These are phyloP conservation scores for Blastobotrys aristatus DNA, from an alignment of 1,139 yeast genomes.

Conservation along the genomic window DNA sequence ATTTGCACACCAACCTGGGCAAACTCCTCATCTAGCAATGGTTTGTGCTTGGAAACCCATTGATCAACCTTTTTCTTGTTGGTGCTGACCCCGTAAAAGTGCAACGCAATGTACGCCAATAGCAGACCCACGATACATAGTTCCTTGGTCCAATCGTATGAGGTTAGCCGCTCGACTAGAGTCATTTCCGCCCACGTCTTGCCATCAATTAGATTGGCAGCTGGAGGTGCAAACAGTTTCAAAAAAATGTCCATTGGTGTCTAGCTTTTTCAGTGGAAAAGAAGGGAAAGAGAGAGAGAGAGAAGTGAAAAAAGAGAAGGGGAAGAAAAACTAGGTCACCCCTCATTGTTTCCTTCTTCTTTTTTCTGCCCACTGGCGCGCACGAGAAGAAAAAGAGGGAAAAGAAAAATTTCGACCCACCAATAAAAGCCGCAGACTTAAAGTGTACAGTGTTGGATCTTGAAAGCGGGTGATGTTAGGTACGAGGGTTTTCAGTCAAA, in stretches of 20 bases:
- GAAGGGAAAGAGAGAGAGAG: background rate
- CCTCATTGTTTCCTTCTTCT: too few species aligned
- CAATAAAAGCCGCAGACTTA: background rate
- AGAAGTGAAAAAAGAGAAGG: too few species aligned
- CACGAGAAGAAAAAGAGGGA: background rate
- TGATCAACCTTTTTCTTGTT: constrained; percentile 53
- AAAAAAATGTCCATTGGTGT: background rate
- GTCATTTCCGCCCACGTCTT: constrained; percentile 34
- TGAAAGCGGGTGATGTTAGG: too few species aligned
- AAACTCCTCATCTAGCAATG: constrained; percentile 61
- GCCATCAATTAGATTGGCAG: constrained; percentile 8
- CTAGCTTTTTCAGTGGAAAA: background rate
- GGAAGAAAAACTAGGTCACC: too few species aligned
- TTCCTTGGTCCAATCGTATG: constrained; percentile 77
- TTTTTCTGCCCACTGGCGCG: too few species aligned
- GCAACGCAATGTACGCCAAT: constrained; percentile 32
- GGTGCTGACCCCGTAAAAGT: constrained; percentile 52
- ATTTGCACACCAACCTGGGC: constrained; percentile 69
- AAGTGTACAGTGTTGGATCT: too few species aligned
- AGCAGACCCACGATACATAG: constrained; percentile 50
- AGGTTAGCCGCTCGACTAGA: constrained; percentile 34
- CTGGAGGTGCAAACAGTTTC: constrained; percentile 8
- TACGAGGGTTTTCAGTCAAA: too few species aligned
- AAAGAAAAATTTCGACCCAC: background rate
- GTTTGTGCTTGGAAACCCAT: constrained; percentile 45